Conservation (phyloP, 139 green algal species). For the Pseudopediastrum boryanum region DNA sequence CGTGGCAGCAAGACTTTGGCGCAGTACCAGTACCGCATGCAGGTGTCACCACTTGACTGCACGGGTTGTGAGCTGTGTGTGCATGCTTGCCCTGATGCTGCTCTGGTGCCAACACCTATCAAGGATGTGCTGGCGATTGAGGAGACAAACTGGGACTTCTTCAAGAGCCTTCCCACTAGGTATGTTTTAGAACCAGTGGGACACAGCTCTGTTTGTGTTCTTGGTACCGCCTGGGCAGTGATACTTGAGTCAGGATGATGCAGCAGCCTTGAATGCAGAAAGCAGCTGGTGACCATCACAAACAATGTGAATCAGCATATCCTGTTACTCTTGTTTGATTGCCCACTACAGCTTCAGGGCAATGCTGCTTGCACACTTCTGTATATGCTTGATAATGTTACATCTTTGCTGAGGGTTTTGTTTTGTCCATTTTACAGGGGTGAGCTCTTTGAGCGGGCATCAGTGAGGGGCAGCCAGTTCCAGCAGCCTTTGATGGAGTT, state of each 20-base stretch:
- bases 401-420: no score
- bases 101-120: conserved; percentile 45
- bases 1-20: conserved; percentile 41
- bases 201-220: no score
- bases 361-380: no score
- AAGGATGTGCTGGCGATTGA: conserved; percentile 41
- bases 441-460: conserved; percentile 54
- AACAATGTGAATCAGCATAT: no score
- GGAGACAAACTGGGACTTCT: conserved; percentile 53
- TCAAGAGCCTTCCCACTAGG: conserved; percentile 32
- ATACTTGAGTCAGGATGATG: no score
- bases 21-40: conserved; percentile 59
- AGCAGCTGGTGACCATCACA: no score
- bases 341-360: no score
- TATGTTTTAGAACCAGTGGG: no score
- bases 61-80: conserved; percentile 70
- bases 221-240: no score
- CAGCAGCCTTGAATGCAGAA: no score
- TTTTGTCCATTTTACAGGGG: no score
- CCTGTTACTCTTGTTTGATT: no score
- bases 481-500: conserved; percentile 64
- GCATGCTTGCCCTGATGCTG: conserved; percentile 61
- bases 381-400: neutral
- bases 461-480: conserved; percentile 60
- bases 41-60: conserved; percentile 68